Base-by-base conservation (phyloP, 2,329 filamentous ascomycete species). In the Aspergillus thermomutatus region DNA sequence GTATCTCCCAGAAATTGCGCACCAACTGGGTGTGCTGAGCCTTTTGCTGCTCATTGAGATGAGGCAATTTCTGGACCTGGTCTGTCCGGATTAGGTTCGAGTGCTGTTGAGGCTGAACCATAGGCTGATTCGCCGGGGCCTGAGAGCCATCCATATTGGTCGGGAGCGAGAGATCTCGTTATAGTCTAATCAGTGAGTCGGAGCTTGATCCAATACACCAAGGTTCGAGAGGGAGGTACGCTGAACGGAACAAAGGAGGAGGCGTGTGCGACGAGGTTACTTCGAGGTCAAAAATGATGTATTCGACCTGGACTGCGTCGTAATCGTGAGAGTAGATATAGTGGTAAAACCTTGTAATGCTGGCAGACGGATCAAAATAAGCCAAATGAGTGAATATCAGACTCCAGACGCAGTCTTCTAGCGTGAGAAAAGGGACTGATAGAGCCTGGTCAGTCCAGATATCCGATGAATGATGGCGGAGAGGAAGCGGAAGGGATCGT, bases 21-120 rank as follows among this genome's bases (percentile, higher is more conserved):
- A 87, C 78, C 21, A 81, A 74, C 50, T 77, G 72, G 56, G 80
- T 80, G 65, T 85, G 84, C 61, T 82, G 79, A 47, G 77, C 70
- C 71, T 85, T 86, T 63, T 82, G 79, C 50, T 79, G 72, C 8
- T 83, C 80, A 58, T 72, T 80, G 28, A 87, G 73, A 68, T 80
- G 76, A 4, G 80, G 80, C 5, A 84, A 73, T 56, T 77, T 77
- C 58, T 79, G 77, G 52, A 84, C 80, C 58, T 83, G 79, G 55
- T 81, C 78, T 28, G 81, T 80, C 47, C 77, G 77, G 62, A 83
- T 82, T 50, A 81, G 66, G 53, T 77, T 75, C 5, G 75, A 73
- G 50, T 77, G 73, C 61, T 78, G 75, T 59, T 74, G 71, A 8
- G 65, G 64, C 14, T 69, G 66, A 49, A 64, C 59, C 63, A 72